Percentiles rank a stretch among this genome's conserved stretches.
Conservation (phyloP, 306 rosid species). For the Citrullus colocynthis region DNA sequence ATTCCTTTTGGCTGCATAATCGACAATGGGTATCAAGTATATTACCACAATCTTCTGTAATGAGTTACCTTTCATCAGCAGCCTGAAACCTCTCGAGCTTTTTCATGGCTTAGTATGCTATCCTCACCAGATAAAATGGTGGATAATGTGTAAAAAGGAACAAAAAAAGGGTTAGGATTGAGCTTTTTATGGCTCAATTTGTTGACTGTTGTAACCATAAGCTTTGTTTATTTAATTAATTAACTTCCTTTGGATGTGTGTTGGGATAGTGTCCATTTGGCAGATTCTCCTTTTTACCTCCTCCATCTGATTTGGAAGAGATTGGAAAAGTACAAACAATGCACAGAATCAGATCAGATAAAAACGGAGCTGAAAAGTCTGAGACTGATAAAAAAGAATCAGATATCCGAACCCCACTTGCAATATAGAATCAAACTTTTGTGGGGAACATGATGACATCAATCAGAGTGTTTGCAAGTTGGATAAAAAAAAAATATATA, state of each 20-base stretch:
- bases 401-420: background rate
- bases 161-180: background rate
- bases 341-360: background rate
- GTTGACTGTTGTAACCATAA: background rate
- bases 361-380: background rate
- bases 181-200: background rate
- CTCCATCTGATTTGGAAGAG: background rate
- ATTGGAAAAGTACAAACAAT: background rate
- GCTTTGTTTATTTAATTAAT: background rate
- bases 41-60: background rate
- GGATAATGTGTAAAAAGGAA: background rate
- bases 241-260: background rate
- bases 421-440: background rate
- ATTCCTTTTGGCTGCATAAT: constrained; percentile 42
- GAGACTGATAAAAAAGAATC: background rate
- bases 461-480: background rate
- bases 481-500: background rate
- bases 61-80: background rate
- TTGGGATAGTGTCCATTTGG: background rate
- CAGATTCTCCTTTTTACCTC: background rate
- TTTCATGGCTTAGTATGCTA: background rate
- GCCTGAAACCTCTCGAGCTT: background rate
- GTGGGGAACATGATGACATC: background rate
- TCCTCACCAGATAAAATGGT: too few relatives aligned
- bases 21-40: constrained; percentile 25